Percentiles rank a stretch among this genome's conserved stretches.
These are phyloP conservation scores for Sanguinoderma infundibulare DNA, from an alignment of 1,284 basidiomycete species.

Conservation along the genomic window DNA sequence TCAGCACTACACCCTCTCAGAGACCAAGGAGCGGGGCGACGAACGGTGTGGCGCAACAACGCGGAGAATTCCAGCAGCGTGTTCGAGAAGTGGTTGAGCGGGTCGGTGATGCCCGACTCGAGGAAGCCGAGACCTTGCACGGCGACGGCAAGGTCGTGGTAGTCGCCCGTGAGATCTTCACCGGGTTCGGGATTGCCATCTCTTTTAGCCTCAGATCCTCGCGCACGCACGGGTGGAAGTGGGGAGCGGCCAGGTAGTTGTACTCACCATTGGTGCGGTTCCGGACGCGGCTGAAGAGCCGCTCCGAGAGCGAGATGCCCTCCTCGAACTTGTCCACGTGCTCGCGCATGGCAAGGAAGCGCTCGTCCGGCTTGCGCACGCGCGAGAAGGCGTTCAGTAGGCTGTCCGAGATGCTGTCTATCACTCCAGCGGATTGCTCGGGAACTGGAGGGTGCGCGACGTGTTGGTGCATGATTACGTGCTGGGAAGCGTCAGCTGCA, in stretches of 20 bases:
- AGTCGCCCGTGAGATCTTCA: constrained; percentile 95
- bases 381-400: constrained; percentile 94
- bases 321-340: constrained; percentile 96
- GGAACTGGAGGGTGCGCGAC: constrained; percentile 85
- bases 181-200: constrained; percentile 75
- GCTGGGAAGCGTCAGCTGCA: constrained; percentile 49
- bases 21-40: constrained; percentile 30
- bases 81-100: constrained; percentile 94
- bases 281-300: constrained; percentile 77
- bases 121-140: constrained; percentile 97
- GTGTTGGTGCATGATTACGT: constrained; percentile 95
- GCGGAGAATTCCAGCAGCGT: constrained; percentile 93
- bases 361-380: constrained; percentile 95
- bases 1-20: not conserved
- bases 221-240: constrained; percentile 34
- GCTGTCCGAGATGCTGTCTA: constrained; percentile 95
- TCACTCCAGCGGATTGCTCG: constrained; percentile 79
- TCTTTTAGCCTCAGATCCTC: constrained; percentile 78
- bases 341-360: constrained; percentile 92
- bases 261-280: constrained; percentile 86
- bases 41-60: constrained; percentile 79
- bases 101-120: constrained; percentile 97
- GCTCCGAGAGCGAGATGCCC: constrained; percentile 80
- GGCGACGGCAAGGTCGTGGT: constrained; percentile 94
- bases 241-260: constrained; percentile 20